Conservation (phyloP, 768 basidiomycete species). For the Kwoniella bestiolae region DNA sequence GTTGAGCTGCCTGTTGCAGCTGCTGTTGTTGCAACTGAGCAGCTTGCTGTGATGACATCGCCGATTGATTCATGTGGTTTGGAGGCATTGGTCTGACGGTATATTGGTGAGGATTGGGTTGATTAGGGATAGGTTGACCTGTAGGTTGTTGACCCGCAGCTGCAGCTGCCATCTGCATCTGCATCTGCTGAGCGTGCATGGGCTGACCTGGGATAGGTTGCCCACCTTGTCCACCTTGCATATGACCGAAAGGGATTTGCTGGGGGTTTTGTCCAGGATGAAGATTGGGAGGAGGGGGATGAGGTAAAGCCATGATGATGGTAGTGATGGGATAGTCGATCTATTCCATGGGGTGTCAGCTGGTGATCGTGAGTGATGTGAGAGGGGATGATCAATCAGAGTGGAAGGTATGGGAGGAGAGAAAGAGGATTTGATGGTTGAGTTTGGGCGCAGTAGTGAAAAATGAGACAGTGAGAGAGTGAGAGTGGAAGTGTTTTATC, state of each 20-base stretch:
- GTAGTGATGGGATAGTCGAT: constrained; percentile 7
- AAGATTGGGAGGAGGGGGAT: constrained; percentile 30
- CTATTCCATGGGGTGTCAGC: constrained; percentile 1
- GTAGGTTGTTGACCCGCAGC: constrained; percentile 11
- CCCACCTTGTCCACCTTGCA: constrained; percentile 28
- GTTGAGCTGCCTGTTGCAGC: constrained; percentile 20
- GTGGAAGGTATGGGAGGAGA: background rate
- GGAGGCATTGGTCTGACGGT: constrained; percentile 24
- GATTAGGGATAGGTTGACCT: constrained; percentile 25
- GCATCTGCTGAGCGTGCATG: constrained; percentile 29
- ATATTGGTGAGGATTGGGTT: constrained; percentile 30
- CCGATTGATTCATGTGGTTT: constrained; percentile 24
- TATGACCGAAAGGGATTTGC: constrained; percentile 22
- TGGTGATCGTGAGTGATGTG: background rate
- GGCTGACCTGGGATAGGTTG: constrained; percentile 26
- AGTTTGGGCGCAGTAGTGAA: background rate
- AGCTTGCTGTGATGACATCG: constrained; percentile 31
- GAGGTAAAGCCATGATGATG: constrained; percentile 36
- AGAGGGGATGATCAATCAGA: background rate
- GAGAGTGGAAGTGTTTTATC: background rate
- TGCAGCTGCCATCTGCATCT: constrained; percentile 31
- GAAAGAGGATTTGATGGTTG: background rate
- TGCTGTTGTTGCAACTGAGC: constrained; percentile 35
- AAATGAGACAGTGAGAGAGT: background rate
- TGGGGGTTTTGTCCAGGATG: constrained; percentile 22